These are phyloP conservation scores for Fomitiporia mediterranea DNA, from an alignment of 1,284 basidiomycete genomes.

Conservation along the genomic window DNA sequence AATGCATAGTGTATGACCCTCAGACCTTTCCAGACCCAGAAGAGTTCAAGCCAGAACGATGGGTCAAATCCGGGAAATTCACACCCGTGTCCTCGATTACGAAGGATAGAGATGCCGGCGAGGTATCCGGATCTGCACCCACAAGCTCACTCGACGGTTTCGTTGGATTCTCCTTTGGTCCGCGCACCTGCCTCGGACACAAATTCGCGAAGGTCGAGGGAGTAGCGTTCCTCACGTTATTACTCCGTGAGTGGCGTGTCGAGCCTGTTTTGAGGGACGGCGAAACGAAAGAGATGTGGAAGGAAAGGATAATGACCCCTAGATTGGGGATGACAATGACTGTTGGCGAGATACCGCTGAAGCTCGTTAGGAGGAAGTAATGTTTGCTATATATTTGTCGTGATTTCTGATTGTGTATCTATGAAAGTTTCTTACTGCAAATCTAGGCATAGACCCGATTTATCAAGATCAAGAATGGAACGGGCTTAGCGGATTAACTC, in stretches of 20 bases:
- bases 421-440: no score
- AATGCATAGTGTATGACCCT: no score
- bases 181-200: conserved; percentile 23
- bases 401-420: no score
- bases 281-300: conserved; percentile 9
- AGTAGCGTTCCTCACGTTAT: conserved; percentile 17
- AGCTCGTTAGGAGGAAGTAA: background rate
- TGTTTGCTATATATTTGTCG: no score
- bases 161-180: conserved; percentile 22
- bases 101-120: background rate
- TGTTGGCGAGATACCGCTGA: background rate
- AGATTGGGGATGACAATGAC: background rate
- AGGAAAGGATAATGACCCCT: conserved; percentile 13
- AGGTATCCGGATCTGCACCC: conserved; percentile 3
- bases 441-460: no score
- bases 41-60: conserved; percentile 21
- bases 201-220: conserved; percentile 22
- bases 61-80: background rate
- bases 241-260: conserved; percentile 20
- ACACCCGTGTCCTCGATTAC: background rate
- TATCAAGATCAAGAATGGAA: no score
- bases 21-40: conserved; percentile 23
- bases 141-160: conserved; percentile 19
- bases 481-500: no score
- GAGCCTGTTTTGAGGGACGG: conserved; percentile 14